Conservation (phyloP, 371 early-diverging fungal genomes). For the Thermomucor indicae-seudaticae region DNA sequence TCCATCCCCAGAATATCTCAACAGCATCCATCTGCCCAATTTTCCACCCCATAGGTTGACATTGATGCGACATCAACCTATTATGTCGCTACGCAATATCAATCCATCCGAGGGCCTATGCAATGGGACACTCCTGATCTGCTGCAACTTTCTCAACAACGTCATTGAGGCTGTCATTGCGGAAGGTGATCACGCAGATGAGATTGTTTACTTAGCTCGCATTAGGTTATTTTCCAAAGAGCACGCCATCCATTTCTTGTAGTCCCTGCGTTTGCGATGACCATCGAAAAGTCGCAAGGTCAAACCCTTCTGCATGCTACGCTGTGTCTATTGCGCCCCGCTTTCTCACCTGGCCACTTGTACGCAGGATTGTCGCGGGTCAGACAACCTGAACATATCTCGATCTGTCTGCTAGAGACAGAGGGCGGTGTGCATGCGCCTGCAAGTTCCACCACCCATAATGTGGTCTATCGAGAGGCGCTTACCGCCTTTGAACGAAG, state of each 20-base stretch:
- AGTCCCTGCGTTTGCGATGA: slow-evolving; percentile 17
- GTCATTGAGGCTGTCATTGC: not conserved
- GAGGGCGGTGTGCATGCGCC: not conserved
- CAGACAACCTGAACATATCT: not conserved
- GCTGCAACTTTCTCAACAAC: not conserved
- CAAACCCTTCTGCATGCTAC: slow-evolving; percentile 14
- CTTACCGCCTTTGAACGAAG: no score
- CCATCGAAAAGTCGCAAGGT: slow-evolving; percentile 26
- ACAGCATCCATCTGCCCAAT: not conserved
- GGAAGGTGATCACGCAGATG: slow-evolving; percentile 1
- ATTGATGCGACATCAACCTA: slow-evolving; percentile 15
- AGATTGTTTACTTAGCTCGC: not conserved
- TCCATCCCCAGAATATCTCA: not conserved
- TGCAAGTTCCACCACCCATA: not conserved
- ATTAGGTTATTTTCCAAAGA: not conserved
- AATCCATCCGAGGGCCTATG: slow-evolving; percentile 11
- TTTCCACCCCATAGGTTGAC: slow-evolving; percentile 13
- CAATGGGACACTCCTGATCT: slow-evolving; percentile 20
- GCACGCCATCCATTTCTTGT: slow-evolving; percentile 15
- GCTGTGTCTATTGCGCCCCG: slow-evolving; percentile 7
- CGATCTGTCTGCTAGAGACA: not conserved
- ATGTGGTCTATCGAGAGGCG: no score
- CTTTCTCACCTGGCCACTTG: slow-evolving; percentile 14
- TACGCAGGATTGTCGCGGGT: slow-evolving; percentile 17
- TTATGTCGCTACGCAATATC: slow-evolving; percentile 20